Evolutionary conservation across 2,329 filamentous ascomycete genomes (phyloP).

Genomic region (Cladophialophora immunda): DNA sequence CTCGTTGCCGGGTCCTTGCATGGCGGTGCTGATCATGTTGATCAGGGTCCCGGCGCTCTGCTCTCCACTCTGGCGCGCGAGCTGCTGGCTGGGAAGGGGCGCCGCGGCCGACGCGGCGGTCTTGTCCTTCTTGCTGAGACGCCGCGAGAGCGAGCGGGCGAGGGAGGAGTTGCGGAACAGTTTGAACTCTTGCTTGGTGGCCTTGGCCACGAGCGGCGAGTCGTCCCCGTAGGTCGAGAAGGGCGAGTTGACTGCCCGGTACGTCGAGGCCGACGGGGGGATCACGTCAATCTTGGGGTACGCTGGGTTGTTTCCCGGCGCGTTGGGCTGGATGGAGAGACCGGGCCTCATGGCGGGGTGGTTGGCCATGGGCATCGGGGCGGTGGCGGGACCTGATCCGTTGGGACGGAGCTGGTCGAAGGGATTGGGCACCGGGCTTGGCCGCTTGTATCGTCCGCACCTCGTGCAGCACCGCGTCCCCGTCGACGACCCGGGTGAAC

Average conservation of each 20-base stretch:
- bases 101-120: constrained; percentile 13
- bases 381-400: constrained; percentile 18
- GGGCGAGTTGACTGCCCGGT: constrained; percentile 25
- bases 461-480: constrained; percentile 26
- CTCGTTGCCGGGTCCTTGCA: constrained; percentile 29
- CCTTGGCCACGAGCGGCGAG: constrained; percentile 32
- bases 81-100: constrained; percentile 39
- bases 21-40: constrained; percentile 39
- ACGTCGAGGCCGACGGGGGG: constrained; percentile 33
- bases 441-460: constrained; percentile 35
- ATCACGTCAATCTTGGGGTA: constrained; percentile 38
- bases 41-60: constrained; percentile 36
- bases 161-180: constrained; percentile 38
- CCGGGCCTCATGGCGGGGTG: constrained; percentile 30
- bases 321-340: constrained; percentile 30
- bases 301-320: constrained; percentile 14
- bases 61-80: constrained; percentile 33
- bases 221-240: constrained; percentile 34
- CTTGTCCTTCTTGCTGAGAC: constrained; percentile 38
- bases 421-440: constrained; percentile 10
- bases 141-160: constrained; percentile 37
- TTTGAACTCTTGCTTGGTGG: constrained; percentile 25
- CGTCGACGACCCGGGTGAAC: constrained; percentile 26
- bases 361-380: constrained; percentile 25
- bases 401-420: constrained; percentile 18